Evolutionary conservation across 2,329 filamentous ascomycete species (phyloP).

Genomic region (Allantophomopsis lycopodina): DNA sequence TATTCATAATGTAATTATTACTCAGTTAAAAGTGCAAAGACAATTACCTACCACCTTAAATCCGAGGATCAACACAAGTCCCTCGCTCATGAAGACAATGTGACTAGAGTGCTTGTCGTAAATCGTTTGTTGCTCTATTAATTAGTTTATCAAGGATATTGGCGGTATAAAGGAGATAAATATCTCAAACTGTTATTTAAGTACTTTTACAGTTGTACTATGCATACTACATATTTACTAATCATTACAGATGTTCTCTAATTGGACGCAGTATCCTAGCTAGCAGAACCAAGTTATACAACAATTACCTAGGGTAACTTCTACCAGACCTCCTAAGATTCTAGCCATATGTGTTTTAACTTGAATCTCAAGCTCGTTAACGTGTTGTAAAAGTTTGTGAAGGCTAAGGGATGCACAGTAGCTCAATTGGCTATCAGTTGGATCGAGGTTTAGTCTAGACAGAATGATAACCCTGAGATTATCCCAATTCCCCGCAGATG

Average conservation of each 20-base stretch:
- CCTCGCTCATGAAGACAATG: too few relatives aligned
- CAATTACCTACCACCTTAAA: too few relatives aligned
- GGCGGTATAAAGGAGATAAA: conserved; percentile 35
- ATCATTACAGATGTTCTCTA: conserved; percentile 42
- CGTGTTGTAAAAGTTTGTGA: conserved; percentile 41
- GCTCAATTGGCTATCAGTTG: conserved; percentile 56
- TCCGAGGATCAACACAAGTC: too few relatives aligned
- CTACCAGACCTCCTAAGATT: conserved; percentile 49
- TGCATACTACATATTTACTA: conserved; percentile 2
- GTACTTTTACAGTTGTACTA: conserved; percentile 3
- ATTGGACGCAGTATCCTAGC: conserved; percentile 48
- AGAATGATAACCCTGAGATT: conserved; percentile 13
- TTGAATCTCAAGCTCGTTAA: conserved; percentile 49
- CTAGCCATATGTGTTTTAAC: conserved; percentile 44
- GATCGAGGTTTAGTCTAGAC: conserved; percentile 32
- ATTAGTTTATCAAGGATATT: conserved; percentile 37
- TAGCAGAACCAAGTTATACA: conserved; percentile 30
- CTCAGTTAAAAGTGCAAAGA: too few relatives aligned
- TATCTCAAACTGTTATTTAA: conserved; percentile 48
- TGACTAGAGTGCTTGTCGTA: too few relatives aligned
- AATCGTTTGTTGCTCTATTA: conserved; percentile 39
- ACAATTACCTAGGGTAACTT: conserved; percentile 40
- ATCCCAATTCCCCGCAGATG: conserved; percentile 20
- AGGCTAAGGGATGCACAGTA: conserved; percentile 42
- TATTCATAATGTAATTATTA: too few relatives aligned